phyloP scores from a whole-genome alignment of 805 yeast species.

The Ogataea neopini region DNA sequence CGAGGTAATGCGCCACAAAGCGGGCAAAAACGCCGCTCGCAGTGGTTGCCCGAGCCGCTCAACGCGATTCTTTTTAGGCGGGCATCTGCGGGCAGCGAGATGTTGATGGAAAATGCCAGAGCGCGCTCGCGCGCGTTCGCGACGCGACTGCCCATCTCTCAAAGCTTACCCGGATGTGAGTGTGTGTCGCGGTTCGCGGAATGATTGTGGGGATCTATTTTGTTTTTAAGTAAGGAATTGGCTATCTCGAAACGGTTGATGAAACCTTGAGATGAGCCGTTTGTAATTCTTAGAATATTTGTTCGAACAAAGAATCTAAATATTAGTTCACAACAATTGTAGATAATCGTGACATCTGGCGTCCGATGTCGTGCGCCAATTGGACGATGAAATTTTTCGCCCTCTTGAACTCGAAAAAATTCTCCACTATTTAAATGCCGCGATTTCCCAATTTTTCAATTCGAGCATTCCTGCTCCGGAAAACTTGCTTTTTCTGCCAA shows the following conservation, averaged over 20 bases:
- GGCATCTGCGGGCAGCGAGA: background rate
- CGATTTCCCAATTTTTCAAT: conserved; percentile 25
- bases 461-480: conserved; percentile 11
- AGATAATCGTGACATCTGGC: too few relatives aligned
- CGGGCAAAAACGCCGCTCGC: background rate
- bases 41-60: too few relatives aligned
- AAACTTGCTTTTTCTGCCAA: conserved; percentile 22
- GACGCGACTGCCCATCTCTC: conserved; percentile 2
- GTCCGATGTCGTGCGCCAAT: conserved; percentile 7
- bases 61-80: too few relatives aligned
- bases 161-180: conserved; percentile 5
- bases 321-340: background rate
- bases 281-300: background rate
- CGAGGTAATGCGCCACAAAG: too few relatives aligned
- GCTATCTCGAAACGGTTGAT: too few relatives aligned
- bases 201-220: too few relatives aligned
- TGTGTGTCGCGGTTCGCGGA: background rate
- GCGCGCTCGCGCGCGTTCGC: too few relatives aligned
- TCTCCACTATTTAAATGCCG: conserved; percentile 26
- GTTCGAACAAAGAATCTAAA: background rate
- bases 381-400: conserved; percentile 10
- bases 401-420: conserved; percentile 15
- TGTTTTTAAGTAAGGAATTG: too few relatives aligned
- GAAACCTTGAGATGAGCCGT: background rate
- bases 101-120: conserved; percentile 5